Base-by-base conservation (phyloP, 1,284 basidiomycete species). In the Ustilago trichophora region DNA sequence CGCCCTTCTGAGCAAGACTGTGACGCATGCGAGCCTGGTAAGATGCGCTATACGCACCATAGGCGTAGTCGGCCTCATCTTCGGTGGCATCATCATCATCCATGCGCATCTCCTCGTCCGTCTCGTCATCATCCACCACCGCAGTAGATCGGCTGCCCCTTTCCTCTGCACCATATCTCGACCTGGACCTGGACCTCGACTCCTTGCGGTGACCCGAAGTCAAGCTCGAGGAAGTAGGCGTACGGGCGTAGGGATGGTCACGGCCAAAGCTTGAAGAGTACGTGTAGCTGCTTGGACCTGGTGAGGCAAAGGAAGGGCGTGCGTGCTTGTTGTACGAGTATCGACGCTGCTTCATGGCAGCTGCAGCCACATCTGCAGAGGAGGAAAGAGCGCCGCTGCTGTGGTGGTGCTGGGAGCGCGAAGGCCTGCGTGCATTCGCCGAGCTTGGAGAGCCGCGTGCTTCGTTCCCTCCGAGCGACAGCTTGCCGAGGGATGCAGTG, bases 31-130 rank as follows among this genome's bases (percentile, higher is more conserved):
- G 57, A 38, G 45, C 63, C 45, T 59, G 67, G 34, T 65, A 68
- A 0, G 60, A 59, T 3, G 59, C 49, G 26, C 63, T 52, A 46
- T 66, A 51, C 6, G 53, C 41, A 13, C 53, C 40, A 26, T 54
- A 44, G 7, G 54, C 44, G 37, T 53, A 54, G 25, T 77, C 75
- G 6, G 62, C 63, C 31, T 78, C 77, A 36, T 77, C 76, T 27
- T 77, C 77, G 15, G 76, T 77, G 2, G 62, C 73, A 32, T 74
- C 68, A 29, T 73, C 76, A 22, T 75, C 74, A 33, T 62, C 71
- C 48, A 74, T 63, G 24, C 59, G 59, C 67, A 76, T 69, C 53
- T 80, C 77, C 21, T 80, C 78, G 50, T 80, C 78, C 9, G 78
- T 78, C 58, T 75, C 78, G 42, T 80, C 78, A 37, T 80, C 78